Evolutionary conservation across 345 rosid genomes (phyloP), one percentile per base, ranked within the genome.

Genomic region (Ricinus communis): DNA sequence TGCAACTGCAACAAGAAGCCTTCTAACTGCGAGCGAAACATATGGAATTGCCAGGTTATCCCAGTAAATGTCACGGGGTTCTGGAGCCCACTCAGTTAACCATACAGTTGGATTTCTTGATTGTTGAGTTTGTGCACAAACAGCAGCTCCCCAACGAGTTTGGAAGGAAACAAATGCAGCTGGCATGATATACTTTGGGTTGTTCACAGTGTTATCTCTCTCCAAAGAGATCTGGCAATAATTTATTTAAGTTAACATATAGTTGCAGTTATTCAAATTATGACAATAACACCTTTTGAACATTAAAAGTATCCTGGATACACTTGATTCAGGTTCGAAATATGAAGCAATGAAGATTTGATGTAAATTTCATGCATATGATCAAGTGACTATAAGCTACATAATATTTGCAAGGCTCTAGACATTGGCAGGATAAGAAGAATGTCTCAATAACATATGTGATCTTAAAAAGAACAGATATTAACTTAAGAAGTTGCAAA

Each of bases 21-120:
- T 88, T 72, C 97, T 79, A 28, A 91, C 74, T 10, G 97, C 62
- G 41, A 94, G 93, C 0, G 87, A 90, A 71, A 94, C 98, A 81
- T 77, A 94, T 25, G 97, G 98, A 69, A 94, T 86, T 36, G 97
- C 89, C 25, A 94, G 77, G 79, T 94, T 94, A 68, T 89, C 81
- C 97, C 97, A 94, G 72, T 82, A 91, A 43, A 94, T 71, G 63
- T 91, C 98, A 18, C 96, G 88, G 0, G 98, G 96, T 77, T 94
- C 97, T 1, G 97, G 96, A 15, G 97, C 97, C 97, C 97, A 94
- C 31, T 90, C 95, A 18, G 98, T 94, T 63, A 94, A 73, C 98
- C 98, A 94, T 18, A 80, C 62, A 38, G 97, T 86, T 0, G 98
- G 98, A 70, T 91, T 90, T 77, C 92, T 84, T 41, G 93, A 73